Evolutionary conservation across 441 rosid genomes (phyloP), one percentile per base, ranked within the genome.

Genomic region (Gossypium davidsonii): DNA sequence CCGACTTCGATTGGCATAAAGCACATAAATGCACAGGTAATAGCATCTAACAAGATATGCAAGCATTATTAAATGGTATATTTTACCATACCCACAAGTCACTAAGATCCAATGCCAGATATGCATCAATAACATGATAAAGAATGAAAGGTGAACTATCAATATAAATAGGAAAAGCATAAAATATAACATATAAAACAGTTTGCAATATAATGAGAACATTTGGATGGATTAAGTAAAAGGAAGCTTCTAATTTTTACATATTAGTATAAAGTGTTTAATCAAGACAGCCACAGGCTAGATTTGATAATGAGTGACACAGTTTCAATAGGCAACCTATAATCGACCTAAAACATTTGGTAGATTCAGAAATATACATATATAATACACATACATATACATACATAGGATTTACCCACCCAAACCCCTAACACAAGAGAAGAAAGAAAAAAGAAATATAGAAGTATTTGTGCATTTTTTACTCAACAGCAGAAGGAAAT

Each of bases 31-130:
- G 4, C 65, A 44, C 57, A 57, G 67, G 31, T 53, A 39, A n/a
- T 8, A 67, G 81, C 71, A 73, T 71, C 63, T 46, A 49, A 78
- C 57, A 73, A 31, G 75, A 74, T 66, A 66, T 23, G 39, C 1
- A 3, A 57, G 72, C 46, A 67, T 15, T 17, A 67, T 77, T 26
- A 18, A 59, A 67, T 3, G 6, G 48, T 48, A 67, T 6, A 65
- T 31, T 37, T 11, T 71, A 37, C 51, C 14, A 56, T 12, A 31
- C 62, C 63, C 34, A 18, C 14, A 18, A 37, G 14, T 37, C 57
- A 46, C 7, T 3, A n/a, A 46, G 56, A 56, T 23, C 37, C 10
- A 23, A 67, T 42, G 58, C 58, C 57, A 67, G 42, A 48, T 48
- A 48, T 7, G 21, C 15, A 4, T 25, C 58, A 67, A 10, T 48